Percentiles rank a stretch among this genome's conserved stretches.
These are phyloP conservation scores for Pinus taeda DNA, from an alignment of 75 land plant species.

Conservation along the genomic window DNA sequence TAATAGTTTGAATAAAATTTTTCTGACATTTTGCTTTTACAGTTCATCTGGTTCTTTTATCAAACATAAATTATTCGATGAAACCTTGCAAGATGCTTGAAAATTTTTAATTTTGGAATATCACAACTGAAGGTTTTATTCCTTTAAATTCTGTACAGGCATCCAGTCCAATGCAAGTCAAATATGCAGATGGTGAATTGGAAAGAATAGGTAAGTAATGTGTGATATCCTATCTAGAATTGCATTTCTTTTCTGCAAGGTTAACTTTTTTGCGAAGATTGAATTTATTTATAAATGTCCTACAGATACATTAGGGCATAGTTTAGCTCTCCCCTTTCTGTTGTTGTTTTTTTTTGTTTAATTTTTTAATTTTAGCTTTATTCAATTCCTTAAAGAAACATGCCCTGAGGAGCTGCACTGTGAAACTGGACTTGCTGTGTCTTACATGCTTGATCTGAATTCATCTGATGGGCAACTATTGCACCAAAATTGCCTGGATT, in stretches of 20 bases:
- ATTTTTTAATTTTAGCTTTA: too few species aligned
- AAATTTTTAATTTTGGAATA: background rate
- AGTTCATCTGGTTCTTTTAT: background rate
- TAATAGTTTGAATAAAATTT: background rate
- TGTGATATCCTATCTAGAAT: background rate
- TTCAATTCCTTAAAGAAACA: too few species aligned
- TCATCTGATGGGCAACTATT: too few species aligned
- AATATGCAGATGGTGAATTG: slow-evolving; percentile 99
- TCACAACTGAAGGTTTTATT: background rate
- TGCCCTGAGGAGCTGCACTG: too few species aligned
- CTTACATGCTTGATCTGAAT: too few species aligned
- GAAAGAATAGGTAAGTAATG: slow-evolving; percentile 78
- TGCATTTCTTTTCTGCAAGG: background rate
- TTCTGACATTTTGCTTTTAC: background rate
- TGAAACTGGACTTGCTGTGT: too few species aligned
- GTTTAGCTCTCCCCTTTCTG: too few species aligned
- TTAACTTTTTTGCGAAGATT: background rate
- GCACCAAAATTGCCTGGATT: too few species aligned
- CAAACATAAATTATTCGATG: background rate
- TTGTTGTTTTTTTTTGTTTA: too few species aligned
- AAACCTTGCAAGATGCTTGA: background rate
- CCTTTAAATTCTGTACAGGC: slow-evolving; percentile 46
- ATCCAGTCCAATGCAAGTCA: slow-evolving; percentile 96
- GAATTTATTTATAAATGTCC: too few species aligned
- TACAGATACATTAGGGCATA: too few species aligned